A percentile compares a stretch with the other conserved stretches of the same genome.
These are phyloP conservation scores for Ambrosia artemisiifolia DNA, from an alignment of 129 eudicot genomes.

Conservation along the genomic window DNA sequence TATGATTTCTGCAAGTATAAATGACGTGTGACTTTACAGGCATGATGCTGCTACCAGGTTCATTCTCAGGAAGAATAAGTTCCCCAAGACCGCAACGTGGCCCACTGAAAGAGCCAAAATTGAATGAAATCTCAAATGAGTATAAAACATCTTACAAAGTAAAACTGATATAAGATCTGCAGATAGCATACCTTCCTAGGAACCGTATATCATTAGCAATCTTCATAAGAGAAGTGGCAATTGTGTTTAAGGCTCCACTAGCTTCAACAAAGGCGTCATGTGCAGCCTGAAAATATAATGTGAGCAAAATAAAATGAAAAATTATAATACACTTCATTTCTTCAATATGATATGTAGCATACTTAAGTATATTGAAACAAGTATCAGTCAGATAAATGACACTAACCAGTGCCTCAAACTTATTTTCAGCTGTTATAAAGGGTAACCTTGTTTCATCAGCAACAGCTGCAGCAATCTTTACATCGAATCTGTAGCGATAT, in stretches of 20 bases:
- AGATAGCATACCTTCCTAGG: slow-evolving; percentile 70
- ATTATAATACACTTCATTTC: not conserved
- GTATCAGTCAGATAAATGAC: slow-evolving; percentile 7
- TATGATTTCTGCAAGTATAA: not conserved
- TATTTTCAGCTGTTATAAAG: slow-evolving; percentile 96
- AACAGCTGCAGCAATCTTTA: slow-evolving; percentile 96
- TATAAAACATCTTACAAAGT: not conserved
- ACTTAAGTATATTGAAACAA: not conserved
- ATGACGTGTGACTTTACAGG: slow-evolving; percentile 56
- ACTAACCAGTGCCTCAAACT: slow-evolving; percentile 91
- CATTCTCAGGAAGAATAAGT: slow-evolving; percentile 97
- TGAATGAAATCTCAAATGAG: not conserved
- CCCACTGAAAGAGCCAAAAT: slow-evolving; percentile 58
- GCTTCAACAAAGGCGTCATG: slow-evolving; percentile 98
- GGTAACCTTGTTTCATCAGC: slow-evolving; percentile 95
- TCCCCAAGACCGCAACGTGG: slow-evolving; percentile 99
- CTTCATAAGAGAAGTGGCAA: slow-evolving; percentile 92
- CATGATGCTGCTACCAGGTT: slow-evolving; percentile 99
- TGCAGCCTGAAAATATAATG: slow-evolving; percentile 60
- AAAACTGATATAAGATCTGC: not conserved
- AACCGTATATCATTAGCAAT: slow-evolving; percentile 92
- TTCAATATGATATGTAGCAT: slow-evolving; percentile 1
- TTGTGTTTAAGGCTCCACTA: slow-evolving; percentile 86
- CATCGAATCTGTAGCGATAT: slow-evolving; percentile 70
- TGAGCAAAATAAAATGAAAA: slow-evolving; percentile 7